phyloP scores from a whole-genome alignment of 306 rosid species.

The Myrica gale region DNA sequence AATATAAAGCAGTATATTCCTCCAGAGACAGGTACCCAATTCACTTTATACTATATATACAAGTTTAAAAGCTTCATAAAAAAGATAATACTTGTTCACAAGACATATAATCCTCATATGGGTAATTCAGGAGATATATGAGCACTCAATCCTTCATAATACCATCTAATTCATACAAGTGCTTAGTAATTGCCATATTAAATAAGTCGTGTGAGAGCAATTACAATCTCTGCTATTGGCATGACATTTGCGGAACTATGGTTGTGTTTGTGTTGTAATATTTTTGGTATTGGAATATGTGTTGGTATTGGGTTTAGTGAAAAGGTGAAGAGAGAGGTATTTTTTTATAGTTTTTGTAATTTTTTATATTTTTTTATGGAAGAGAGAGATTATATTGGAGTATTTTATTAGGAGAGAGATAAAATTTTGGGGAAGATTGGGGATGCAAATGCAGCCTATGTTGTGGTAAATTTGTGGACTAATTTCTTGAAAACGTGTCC shows the following conservation, averaged over 20 bases:
- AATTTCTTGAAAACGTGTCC: neutral
- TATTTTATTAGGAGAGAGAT: too few species aligned
- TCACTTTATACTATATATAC: neutral
- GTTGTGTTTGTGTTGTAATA: too few species aligned
- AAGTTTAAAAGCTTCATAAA: neutral
- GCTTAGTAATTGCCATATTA: neutral
- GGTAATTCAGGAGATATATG: neutral
- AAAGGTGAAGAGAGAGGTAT: too few species aligned
- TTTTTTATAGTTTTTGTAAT: too few species aligned
- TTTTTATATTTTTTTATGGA: too few species aligned
- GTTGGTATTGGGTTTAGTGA: too few species aligned
- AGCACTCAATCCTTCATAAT: neutral
- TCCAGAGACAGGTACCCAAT: neutral
- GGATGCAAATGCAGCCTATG: too few species aligned
- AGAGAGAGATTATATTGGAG: too few species aligned
- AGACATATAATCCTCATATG: neutral
- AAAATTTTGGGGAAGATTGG: too few species aligned
- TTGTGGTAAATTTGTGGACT: neutral
- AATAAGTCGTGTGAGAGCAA: neutral
- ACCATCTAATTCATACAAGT: neutral
- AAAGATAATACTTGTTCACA: neutral
- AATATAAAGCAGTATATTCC: neutral
- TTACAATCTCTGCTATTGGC: neutral
- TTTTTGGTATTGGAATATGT: too few species aligned
- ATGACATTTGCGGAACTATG: neutral